phyloP scores from a whole-genome alignment of 176 grass and related monocot genomes.

The Leersia perrieri region DNA sequence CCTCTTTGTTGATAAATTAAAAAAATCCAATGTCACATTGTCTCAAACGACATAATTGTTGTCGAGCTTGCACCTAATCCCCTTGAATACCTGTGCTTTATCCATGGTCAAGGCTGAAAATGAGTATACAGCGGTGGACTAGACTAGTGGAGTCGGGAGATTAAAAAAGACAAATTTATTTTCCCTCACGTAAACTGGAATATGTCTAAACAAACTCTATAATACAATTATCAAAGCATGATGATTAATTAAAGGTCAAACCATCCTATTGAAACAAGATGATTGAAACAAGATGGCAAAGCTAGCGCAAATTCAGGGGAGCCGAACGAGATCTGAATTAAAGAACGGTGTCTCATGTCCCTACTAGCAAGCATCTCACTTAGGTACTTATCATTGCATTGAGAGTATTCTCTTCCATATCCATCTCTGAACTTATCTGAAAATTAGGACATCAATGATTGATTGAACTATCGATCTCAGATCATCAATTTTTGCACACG shows the following conservation, averaged over 20 bases:
- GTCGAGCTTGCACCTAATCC: neutral
- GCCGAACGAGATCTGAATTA: constrained; percentile 42
- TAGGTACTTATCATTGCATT: neutral
- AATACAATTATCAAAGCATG: constrained; percentile 4
- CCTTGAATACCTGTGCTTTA: neutral
- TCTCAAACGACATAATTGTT: too few relatives aligned
- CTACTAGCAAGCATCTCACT: constrained; percentile 2
- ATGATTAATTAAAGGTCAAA: constrained; percentile 24
- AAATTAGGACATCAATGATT: neutral
- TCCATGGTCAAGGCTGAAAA: neutral
- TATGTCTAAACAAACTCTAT: neutral
- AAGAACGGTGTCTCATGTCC: constrained; percentile 35
- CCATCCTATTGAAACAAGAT: neutral
- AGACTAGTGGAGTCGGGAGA: neutral
- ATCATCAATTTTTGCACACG: constrained; percentile 6
- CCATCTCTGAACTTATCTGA: constrained; percentile 32
- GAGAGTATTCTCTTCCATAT: neutral
- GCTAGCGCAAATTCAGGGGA: constrained; percentile 27
- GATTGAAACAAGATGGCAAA: constrained; percentile 24
- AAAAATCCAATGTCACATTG: too few relatives aligned
- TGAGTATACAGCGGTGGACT: neutral
- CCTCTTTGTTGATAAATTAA: too few relatives aligned
- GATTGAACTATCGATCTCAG: neutral
- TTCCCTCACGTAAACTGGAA: constrained; percentile 7
- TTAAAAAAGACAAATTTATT: neutral